Evolutionary conservation across 495 filamentous ascomycete species (phyloP), one percentile per base, ranked within the genome.

Genomic region (Lophiotrema nucula): DNA sequence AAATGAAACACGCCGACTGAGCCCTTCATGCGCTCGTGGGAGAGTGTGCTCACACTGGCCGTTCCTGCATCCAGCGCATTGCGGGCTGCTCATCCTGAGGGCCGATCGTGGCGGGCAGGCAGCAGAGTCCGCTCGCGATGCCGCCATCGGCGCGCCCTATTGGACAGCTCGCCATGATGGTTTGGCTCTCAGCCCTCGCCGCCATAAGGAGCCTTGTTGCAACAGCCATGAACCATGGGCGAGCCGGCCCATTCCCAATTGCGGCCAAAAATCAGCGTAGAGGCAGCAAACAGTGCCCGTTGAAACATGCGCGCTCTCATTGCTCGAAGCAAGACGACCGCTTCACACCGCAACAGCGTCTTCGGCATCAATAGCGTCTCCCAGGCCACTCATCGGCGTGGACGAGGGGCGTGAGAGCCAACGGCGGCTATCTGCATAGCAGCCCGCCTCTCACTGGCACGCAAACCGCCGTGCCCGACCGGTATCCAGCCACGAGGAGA

Each of bases 291-390:
- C 25, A 28, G 23, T 28, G 37, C 35, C n/a, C 22, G 12, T 38
- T 15, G 24, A 31, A 47, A 47, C 42, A 37, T 26, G 23, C 42
- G 56, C 56, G 18, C 47, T 24, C 56, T 53, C 49, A 60, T 60
- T 60, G 56, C 56, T 52, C 56, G n/a, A 6, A 22, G 43, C 23
- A n/a, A 37, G 35, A 18, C 39, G 8, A 3, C 18, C 13, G 21
- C 37, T 19, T 37, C 56, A 58, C 56, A 58, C 56, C 46, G 56
- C 56, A 58, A 37, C 24, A 19, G 25, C 24, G 11, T 15, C 41
- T 26, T 16, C 25, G 10, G 2, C 41, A 13, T 16, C 56, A 24
- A 35, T 45, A 53, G 56, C 56, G 56, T 48, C 39, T 47, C 31
- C 23, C 10, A 10, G 49, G 23, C 56, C 42, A 49, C 1, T 46